Base-by-base conservation (phyloP, 2,329 filamentous ascomycete genomes). In the Paraconiothyrium sp. region DNA sequence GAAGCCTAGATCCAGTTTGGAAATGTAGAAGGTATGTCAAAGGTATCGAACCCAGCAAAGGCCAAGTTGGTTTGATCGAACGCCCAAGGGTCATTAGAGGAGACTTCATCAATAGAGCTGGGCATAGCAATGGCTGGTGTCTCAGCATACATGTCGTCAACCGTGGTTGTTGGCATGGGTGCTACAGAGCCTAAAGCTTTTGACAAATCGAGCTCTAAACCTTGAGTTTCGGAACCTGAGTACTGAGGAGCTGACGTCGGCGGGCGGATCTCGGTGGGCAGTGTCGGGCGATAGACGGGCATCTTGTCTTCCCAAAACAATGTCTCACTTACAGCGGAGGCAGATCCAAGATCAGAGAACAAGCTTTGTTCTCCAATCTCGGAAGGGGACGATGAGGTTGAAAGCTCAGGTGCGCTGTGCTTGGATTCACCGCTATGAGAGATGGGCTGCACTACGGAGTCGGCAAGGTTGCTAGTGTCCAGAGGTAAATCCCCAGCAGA, bases 341-440 rank as follows among this genome's bases (percentile, higher is more conserved):
- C 72, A 11, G 75, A 67, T 41, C 66, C 77, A 61, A 78, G n/a
- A 37, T 79, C 75, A 48, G 70, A 71, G 41, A 78, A 76, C 13
- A 73, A 62, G 11, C 66, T 64, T 20, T 72, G 68, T 27, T 80
- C 79, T 37, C 76, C 78, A 52, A 77, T 71, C 52, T 81, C 78
- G 14, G 79, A 80, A 41, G 80, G 78, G 20, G 74, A 70, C n/a
- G 78, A 80, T 22, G 79, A 79, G 24, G 77, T 74, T 27, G 72
- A 73, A n/a, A 80, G 73, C 32, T 77, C 77, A 32, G 78, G 78
- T 14, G 72, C 73, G 62, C 78, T 79, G 48, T 76, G 73, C 54
- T 75, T 78, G 0, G 78, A 80, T 61, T 80, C 78, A 27, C 78
- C 78, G 57, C 77, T 80, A 49, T 79, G 76, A 10, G 78, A 80